A percentile compares a stretch with the other conserved stretches of the same genome.
Evolutionary conservation across 1,139 yeast genomes (phyloP).

Genomic region (Candida anutae): DNA sequence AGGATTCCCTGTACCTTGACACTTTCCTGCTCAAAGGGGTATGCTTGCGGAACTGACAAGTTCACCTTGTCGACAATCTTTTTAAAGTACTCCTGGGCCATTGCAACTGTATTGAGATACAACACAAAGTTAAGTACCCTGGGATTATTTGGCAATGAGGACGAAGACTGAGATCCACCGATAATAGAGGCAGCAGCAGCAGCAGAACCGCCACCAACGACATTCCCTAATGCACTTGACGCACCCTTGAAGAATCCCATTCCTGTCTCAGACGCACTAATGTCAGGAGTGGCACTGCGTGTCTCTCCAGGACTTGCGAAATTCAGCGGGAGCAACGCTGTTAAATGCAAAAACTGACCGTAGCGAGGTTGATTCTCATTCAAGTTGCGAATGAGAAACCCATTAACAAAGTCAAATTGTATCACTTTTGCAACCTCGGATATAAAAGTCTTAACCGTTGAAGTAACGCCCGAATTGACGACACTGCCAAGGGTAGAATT

Average conservation of each 20-base stretch:
- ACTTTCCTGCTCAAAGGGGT: conserved; percentile 52
- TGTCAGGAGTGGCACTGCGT: conserved; percentile 29
- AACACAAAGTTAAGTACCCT: conserved; percentile 43
- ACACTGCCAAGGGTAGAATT: conserved; percentile 57
- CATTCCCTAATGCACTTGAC: conserved; percentile 39
- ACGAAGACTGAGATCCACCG: conserved; percentile 8
- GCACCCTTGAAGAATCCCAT: conserved; percentile 41
- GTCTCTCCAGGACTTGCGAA: conserved; percentile 20
- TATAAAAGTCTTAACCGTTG: conserved; percentile 46
- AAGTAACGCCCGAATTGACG: conserved; percentile 52
- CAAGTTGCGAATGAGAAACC: conserved; percentile 41
- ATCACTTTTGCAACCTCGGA: conserved; percentile 23
- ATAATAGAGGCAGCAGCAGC: conserved; percentile 11
- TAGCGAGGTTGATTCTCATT: conserved; percentile 50
- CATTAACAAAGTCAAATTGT: conserved; percentile 31
- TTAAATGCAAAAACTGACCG: conserved; percentile 29
- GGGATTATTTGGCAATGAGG: conserved; percentile 17
- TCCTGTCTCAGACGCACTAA: conserved; percentile 1
- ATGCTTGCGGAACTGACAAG: conserved; percentile 14
- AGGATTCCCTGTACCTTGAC: conserved; percentile 35
- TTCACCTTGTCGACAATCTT: conserved; percentile 36
- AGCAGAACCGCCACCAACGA: conserved; percentile 26
- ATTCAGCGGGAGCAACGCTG: conserved; percentile 8
- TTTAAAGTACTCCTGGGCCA: conserved; percentile 47
- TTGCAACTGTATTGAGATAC: conserved; percentile 54